Base-by-base conservation (phyloP, 2,329 filamentous ascomycete genomes). In the Aspergillus aculeatinus region DNA sequence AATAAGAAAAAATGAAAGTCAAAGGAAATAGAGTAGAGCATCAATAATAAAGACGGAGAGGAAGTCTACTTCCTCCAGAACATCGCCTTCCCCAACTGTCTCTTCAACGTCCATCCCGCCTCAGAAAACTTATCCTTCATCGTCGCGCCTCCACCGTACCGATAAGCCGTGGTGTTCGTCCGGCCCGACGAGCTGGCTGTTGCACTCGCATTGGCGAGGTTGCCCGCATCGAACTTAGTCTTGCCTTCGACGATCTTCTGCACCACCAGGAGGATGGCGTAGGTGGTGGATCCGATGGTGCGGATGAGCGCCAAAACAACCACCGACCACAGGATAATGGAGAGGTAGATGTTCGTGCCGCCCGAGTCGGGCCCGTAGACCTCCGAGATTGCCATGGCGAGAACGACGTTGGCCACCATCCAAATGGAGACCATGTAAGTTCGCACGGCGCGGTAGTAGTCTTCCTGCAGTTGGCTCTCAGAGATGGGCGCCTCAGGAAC, bases 341-440 rank as follows among this genome's bases (percentile, higher is more conserved):
- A 89, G 48, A 99, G 84, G 76, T 99, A 99, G 73, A 90, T 87
- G 80, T 99, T 99, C 68, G 88, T 84, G 6, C 88, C 88, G 54
- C 96, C 88, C 47, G 86, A 80, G 51, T 83, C 85, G 61, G 84
- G 82, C 50, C 85, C 85, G 77, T 97, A 99, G 3, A 90, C 87
- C 78, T 99, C 95, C 5, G 86, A 90, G 14, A 98, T 89, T 2
- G 89, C 86, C 95, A 99, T 99, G 72, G 91, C 94, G 42, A 99
- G 87, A 61, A 96, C 87, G 3, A 90, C 92, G 75, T 99, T 99
- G 69, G 88, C 87, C 39, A 96, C 84, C 85, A 99, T 92, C 95
- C 95, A 99, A 51, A 88, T 84, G 48, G 96, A 87, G 12, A 99
- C 95, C 88, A 99, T 96, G 86, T 99, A 99, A 0, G 95, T 99